These are phyloP conservation scores for Trifolium fragiferum DNA, from an alignment of 306 rosid genomes.

Conservation along the genomic window DNA sequence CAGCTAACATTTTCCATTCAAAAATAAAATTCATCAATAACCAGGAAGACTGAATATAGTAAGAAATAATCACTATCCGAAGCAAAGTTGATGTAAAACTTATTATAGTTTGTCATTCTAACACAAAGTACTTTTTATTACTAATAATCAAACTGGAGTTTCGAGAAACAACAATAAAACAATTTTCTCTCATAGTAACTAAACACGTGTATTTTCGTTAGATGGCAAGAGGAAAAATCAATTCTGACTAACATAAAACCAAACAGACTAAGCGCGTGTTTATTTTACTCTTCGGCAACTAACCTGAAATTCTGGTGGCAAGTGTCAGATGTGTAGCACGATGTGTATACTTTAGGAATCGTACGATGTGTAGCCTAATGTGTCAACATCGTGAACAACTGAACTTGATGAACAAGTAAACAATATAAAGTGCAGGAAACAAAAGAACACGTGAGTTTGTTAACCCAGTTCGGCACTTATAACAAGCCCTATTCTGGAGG, in stretches of 20 bases:
- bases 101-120: not conserved
- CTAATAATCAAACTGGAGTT: not conserved
- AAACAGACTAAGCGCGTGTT: not conserved
- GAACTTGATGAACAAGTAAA: no score
- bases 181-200: not conserved
- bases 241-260: not conserved
- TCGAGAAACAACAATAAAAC: not conserved
- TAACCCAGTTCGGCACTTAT: no score
- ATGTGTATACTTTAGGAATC: no score
- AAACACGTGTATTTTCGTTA: not conserved
- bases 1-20: not conserved
- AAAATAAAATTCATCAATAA: not conserved
- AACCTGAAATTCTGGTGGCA: no score
- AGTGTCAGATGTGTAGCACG: no score
- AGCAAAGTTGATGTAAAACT: not conserved
- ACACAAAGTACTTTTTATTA: not conserved
- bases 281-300: not conserved
- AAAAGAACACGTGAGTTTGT: no score
- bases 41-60: not conserved
- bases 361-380: no score
- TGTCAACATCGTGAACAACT: no score
- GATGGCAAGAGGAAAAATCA: not conserved
- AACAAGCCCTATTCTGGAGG: no score
- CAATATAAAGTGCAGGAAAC: no score
- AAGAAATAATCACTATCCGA: not conserved